Evolutionary conservation across 2,329 filamentous ascomycete species (phyloP).

Genomic region (Fusarium sp.): DNA sequence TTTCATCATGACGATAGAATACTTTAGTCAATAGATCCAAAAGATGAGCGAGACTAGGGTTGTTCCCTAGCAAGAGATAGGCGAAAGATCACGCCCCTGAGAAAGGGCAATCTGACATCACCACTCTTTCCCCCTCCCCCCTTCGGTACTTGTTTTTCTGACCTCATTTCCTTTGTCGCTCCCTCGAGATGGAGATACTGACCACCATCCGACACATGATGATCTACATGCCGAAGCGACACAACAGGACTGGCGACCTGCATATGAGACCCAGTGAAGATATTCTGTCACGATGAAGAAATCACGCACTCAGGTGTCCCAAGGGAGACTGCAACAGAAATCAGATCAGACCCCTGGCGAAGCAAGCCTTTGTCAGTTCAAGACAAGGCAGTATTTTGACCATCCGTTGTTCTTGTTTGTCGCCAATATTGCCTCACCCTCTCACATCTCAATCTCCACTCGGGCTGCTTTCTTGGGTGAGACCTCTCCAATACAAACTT

Average conservation of each 20-base stretch:
- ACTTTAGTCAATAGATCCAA: slow-evolving; percentile 25
- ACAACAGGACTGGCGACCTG: slow-evolving; percentile 8
- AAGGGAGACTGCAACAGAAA: slow-evolving; percentile 22
- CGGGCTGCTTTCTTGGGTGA: slow-evolving; percentile 16
- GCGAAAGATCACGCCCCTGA: slow-evolving; percentile 24
- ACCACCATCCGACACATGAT: slow-evolving; percentile 25
- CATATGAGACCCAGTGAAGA: slow-evolving; percentile 41
- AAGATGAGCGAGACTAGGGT: slow-evolving; percentile 3
- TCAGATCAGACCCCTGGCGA: not conserved
- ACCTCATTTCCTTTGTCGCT: slow-evolving; percentile 32
- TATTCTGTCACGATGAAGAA: slow-evolving; percentile 17
- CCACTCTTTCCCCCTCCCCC: slow-evolving; percentile 21
- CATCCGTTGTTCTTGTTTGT: slow-evolving; percentile 14
- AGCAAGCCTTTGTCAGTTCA: slow-evolving; percentile 11
- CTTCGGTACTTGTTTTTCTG: slow-evolving; percentile 25
- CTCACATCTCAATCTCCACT: slow-evolving; percentile 26
- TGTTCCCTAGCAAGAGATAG: slow-evolving; percentile 25
- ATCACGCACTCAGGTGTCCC: not conserved
- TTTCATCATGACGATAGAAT: slow-evolving; percentile 40
- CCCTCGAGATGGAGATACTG: slow-evolving; percentile 25
- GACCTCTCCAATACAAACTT: slow-evolving; percentile 22
- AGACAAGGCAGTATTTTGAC: slow-evolving; percentile 13
- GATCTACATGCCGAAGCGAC: slow-evolving; percentile 29
- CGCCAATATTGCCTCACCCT: slow-evolving; percentile 15
- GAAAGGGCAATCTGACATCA: slow-evolving; percentile 36